phyloP scores from a whole-genome alignment of 192 early-diverging fungal species.

The Umbelopsis ramanniana region DNA sequence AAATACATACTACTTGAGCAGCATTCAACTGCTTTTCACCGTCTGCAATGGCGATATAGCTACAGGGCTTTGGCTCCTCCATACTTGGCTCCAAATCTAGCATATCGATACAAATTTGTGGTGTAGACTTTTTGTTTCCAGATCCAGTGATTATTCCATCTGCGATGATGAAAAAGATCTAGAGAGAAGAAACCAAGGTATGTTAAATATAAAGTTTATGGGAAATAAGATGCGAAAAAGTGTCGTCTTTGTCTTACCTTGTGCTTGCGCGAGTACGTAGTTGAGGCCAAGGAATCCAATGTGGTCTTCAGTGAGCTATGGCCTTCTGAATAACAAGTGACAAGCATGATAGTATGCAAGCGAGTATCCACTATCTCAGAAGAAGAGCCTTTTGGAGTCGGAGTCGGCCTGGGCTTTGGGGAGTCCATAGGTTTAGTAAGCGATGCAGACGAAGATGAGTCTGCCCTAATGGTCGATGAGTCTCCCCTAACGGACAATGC shows the following conservation, averaged over 20 bases:
- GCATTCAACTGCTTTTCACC: slow-evolving; percentile 80
- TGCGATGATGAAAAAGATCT: slow-evolving; percentile 85
- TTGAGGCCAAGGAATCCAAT: slow-evolving; percentile 73
- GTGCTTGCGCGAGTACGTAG: slow-evolving; percentile 77
- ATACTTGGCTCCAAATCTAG: slow-evolving; percentile 59
- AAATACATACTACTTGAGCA: slow-evolving; percentile 62
- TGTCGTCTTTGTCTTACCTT: slow-evolving; percentile 43
- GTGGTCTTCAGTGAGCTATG: slow-evolving; percentile 73
- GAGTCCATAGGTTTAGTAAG: not conserved
- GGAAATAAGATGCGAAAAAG: not conserved
- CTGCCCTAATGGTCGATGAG: not conserved
- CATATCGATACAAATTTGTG: slow-evolving; percentile 76
- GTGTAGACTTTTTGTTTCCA: slow-evolving; percentile 69
- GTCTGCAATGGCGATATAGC: slow-evolving; percentile 73
- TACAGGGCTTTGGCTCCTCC: slow-evolving; percentile 55
- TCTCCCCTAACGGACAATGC: not conserved
- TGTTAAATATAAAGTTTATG: not conserved
- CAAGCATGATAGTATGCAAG: slow-evolving; percentile 71
- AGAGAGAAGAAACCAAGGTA: slow-evolving; percentile 26
- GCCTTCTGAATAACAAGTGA: slow-evolving; percentile 89
- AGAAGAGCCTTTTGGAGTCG: not conserved
- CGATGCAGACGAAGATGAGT: not conserved
- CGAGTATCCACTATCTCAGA: slow-evolving; percentile 24
- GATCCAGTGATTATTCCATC: slow-evolving; percentile 86
- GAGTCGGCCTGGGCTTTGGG: not conserved